Evolutionary conservation across 768 basidiomycete species (phyloP), one percentile per base, ranked within the genome.

Genomic region (Phlebiopsis flavidoalba): DNA sequence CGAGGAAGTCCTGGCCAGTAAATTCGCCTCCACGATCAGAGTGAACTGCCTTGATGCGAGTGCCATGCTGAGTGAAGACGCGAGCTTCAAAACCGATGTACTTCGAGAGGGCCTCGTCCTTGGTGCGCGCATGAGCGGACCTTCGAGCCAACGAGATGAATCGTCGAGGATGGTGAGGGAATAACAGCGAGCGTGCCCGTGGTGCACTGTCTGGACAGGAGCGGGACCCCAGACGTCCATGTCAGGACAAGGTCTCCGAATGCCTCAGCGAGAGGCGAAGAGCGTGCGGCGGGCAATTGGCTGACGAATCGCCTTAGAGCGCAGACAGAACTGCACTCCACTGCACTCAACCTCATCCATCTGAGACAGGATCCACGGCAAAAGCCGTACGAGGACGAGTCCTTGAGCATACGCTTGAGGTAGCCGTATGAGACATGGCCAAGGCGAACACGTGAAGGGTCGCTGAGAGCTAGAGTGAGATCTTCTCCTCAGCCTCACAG

Each of bases 141-240:
- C n/a, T n/a, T 58, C 26, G 14, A 58, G 57, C 57, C 47, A 58
- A 15, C 15, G 31, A 3, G 57, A 50, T 2, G 57, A 8, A n/a
- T 58, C 49, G 24, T 58, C 47, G 21, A 58, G 47, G 2, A 58
- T 48, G 3, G 31, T 35, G n/a, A 58, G 35, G 22, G 57, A 3
- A 46, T 58, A n/a, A n/a, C n/a, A 58, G 12, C 21, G 57, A 26
- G 11, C 4, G 49, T n/a, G n/a, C n/a, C n/a, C n/a, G n/a, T 51
- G 45, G 47, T 33, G 17, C 3, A 24, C 19, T 7, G 57, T 51
- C 45, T 51, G 57, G 14, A 58, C 26, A 31, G 26, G 6, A 3
- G 26, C 26, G 5, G 56, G 56, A 24, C 56, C 56, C 56, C 56
- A 57, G 15, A 57, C 14, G 35, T 57, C 56, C 40, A 57, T 57